Base-by-base conservation (phyloP, 495 filamentous ascomycete genomes). In the Aspergillus funiculosus region DNA sequence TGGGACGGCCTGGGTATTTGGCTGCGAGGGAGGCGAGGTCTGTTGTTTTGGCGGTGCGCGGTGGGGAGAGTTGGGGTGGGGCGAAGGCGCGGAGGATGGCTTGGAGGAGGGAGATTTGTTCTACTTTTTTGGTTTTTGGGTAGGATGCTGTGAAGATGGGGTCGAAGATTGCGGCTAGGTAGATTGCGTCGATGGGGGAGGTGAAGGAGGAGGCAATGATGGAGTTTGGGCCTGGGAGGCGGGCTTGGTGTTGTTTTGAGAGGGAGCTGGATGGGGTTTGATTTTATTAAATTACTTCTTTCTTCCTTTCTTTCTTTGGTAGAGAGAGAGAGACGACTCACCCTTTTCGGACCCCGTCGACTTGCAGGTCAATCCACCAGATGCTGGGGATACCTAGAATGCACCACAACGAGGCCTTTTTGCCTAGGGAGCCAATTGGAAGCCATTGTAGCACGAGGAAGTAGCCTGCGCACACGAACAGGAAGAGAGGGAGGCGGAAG, bases 301-400 rank as follows among this genome's bases (percentile, higher is more conserved):
- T 6, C 1, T 32, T 10, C 29, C 9, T 8, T 8, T 26, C 27
- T 36, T n/a, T 25, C 17, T 14, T 22, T 7, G 21, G 10, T 11
- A 9, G 8, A 26, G 19, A 43, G 29, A 8, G 24, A 6, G 10
- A 21, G 21, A 21, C 11, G 20, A 67, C 68, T 39, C 53, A 83
- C 73, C 92, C 92, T 71, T 87, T 89, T 65, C 83, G 84, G 26
- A 99, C 92, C 22, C 90, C 89, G 60, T 97, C 92, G 30, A 99
- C 83, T 56, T 96, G 90, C 1, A 99, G 73, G 64, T 97, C 92
- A 38, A 95, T 84, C 90, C 91, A 97, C 91, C 92, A 97, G 27
- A 96, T 82, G 14, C 90, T 90, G 0, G 89, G 86, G 17, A 89
- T 82, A 22, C 80, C 82, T 13, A 99, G 74, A 31, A 97, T 78